phyloP scores from a whole-genome alignment of 2,329 filamentous ascomycete genomes.

The Epichloe gansuensis region DNA sequence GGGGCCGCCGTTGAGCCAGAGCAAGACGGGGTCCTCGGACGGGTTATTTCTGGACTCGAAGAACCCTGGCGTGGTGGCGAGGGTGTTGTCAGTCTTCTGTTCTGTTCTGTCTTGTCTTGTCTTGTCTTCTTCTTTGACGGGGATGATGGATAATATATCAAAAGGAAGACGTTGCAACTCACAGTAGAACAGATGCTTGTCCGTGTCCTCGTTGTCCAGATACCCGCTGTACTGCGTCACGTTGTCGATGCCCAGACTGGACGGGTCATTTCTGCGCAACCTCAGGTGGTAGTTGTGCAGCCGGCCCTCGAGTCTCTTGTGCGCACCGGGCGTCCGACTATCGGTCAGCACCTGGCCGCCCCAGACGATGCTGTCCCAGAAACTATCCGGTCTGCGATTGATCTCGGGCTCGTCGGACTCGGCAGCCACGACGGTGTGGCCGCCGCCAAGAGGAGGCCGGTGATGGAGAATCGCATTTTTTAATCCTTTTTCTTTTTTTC shows the following conservation, averaged over 20 bases:
- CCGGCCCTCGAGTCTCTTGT: constrained; percentile 63
- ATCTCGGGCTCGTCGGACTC: not conserved
- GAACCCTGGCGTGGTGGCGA: constrained; percentile 36
- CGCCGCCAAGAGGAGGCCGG: not conserved
- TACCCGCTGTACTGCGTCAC: constrained; percentile 98
- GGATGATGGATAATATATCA: not conserved
- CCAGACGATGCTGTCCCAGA: constrained; percentile 85
- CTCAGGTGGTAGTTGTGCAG: constrained; percentile 79
- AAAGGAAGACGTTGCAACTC: constrained; percentile 25
- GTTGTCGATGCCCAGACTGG: constrained; percentile 69
- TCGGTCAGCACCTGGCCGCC: constrained; percentile 71
- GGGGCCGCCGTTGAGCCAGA: constrained; percentile 37
- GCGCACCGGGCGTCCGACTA: constrained; percentile 1
- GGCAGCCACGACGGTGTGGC: not conserved
- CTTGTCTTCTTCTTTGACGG: not conserved
- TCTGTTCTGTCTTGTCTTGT: not conserved
- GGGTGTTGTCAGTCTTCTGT: not conserved
- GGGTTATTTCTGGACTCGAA: constrained; percentile 31
- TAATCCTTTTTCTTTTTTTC: no score
- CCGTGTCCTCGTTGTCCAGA: constrained; percentile 85
- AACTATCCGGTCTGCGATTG: constrained; percentile 56
- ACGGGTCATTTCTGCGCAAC: constrained; percentile 80
- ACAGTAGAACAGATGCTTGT: constrained; percentile 99
- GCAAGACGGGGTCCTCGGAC: constrained; percentile 31
- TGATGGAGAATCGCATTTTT: not conserved